phyloP scores from a whole-genome alignment of 495 filamentous ascomycete species.

The Parathielavia appendiculata region DNA sequence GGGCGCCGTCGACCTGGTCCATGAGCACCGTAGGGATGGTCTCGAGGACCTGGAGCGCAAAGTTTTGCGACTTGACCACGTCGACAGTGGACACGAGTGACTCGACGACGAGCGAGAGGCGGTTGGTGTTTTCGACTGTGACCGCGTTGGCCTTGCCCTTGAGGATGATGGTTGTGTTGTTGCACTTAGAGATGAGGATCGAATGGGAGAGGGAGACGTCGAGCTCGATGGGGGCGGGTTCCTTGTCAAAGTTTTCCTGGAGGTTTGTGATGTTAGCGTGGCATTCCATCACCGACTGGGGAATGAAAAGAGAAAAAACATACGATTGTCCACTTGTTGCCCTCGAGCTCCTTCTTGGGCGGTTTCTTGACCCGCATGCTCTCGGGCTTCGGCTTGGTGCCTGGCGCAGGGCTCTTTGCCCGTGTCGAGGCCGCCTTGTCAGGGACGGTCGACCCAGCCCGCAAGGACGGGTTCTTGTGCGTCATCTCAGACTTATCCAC shows the following conservation, averaged over 20 bases:
- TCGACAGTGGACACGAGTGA: conserved; percentile 86
- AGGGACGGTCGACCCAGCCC: conserved; percentile 65
- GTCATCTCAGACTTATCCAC: conserved; percentile 94
- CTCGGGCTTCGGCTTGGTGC: conserved; percentile 90
- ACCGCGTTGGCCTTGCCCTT: conserved; percentile 92
- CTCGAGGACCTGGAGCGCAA: conserved; percentile 76
- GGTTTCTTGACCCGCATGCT: conserved; percentile 92
- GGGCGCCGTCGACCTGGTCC: conserved; percentile 89
- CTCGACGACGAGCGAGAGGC: conserved; percentile 81
- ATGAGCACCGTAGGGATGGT: conserved; percentile 78
- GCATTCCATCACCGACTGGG: neutral
- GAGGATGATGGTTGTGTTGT: conserved; percentile 81
- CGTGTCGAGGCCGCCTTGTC: conserved; percentile 53
- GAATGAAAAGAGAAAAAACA: conserved; percentile 3
- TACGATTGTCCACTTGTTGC: conserved; percentile 91
- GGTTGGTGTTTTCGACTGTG: conserved; percentile 81
- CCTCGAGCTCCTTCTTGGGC: conserved; percentile 83
- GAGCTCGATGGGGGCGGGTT: conserved; percentile 65
- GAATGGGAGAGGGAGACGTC: conserved; percentile 77
- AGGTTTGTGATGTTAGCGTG: neutral
- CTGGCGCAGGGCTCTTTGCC: conserved; percentile 75
- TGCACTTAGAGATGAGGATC: conserved; percentile 86
- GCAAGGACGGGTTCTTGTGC: conserved; percentile 94
- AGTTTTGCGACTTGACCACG: conserved; percentile 87
- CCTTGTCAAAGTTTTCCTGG: conserved; percentile 85